A percentile compares a stretch with the other conserved stretches of the same genome.
phyloP scores from a whole-genome alignment of 106 monocot species.

The Apostasia ramifera region DNA sequence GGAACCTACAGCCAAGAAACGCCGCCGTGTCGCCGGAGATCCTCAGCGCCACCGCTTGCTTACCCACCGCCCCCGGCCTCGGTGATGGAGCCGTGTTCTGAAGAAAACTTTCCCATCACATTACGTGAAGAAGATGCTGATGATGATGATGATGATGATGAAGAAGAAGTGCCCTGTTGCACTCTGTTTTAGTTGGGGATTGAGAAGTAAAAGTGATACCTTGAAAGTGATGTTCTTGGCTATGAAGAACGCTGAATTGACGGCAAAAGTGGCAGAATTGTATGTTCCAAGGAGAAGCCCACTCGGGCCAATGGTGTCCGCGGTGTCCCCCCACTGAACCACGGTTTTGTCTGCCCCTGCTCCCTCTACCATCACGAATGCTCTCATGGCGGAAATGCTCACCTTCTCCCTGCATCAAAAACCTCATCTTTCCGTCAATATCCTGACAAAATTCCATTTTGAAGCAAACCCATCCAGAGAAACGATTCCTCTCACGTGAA shows the following conservation, averaged over 20 bases:
- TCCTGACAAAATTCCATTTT: background rate
- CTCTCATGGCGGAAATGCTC: constrained; percentile 51
- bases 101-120: background rate
- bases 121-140: too few relatives aligned
- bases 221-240: constrained; percentile 94
- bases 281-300: constrained; percentile 69
- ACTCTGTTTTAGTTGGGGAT: background rate
- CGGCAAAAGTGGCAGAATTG: constrained; percentile 75
- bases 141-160: background rate
- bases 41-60: constrained; percentile 85
- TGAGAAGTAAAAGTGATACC: constrained; percentile 17
- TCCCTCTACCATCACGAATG: constrained; percentile 77
- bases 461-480: background rate
- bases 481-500: constrained; percentile 50
- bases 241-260: constrained; percentile 75
- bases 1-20: constrained; percentile 72
- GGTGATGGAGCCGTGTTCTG: constrained; percentile 88
- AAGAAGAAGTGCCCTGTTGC: background rate
- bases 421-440: background rate
- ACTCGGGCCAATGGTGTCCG: constrained; percentile 38
- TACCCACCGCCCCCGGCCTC: constrained; percentile 53
- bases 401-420: constrained; percentile 77
- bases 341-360: constrained; percentile 77
- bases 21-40: constrained; percentile 88
- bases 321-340: constrained; percentile 87